Evolutionary conservation across 1,284 basidiomycete genomes (phyloP), one percentile per base, ranked within the genome.

Genomic region (Ganoderma meredithae): DNA sequence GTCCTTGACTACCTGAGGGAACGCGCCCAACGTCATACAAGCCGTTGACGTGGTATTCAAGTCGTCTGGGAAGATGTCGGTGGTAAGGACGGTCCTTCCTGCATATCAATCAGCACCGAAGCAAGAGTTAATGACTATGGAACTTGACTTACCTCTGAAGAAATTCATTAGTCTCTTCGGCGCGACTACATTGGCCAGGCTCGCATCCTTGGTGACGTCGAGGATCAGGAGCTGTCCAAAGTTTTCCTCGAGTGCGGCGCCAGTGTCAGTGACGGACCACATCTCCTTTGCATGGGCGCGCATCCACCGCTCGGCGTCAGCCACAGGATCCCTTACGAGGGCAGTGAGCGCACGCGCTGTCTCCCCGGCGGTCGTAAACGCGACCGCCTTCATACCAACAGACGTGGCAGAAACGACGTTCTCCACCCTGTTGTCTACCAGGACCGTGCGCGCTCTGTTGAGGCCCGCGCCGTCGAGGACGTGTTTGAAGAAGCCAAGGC

Each of bases 351-450:
- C 36, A 12, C 39, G 58, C 25, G n/a, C 78, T 44, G 85, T 80
- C 19, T 74, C 76, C 2, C 74, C 74, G 27, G 76, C 69, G 47
- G 78, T 73, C 41, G 84, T 80, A 62, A 84, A 86, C 13, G 84
- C 77, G 63, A 87, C 81, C 3, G 84, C 85, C 47, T 81, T 77
- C 53, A 87, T 77, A 7, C 86, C 86, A 25, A 86, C 76, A 0
- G 84, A 85, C 9, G 82, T 80, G 10, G 86, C 85, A 9, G 83
- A 79, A 17, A 85, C 72, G 10, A 88, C 82, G 68, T 87, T 87
- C 67, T 87, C 86, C 10, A 81, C 75, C 66, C 84, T 84, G 78
- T 87, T 85, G 66, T 87, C 86, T n/a, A 88, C 79, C 68, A 86
- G 86, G 25, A 86, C 79, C 7, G 82, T 79, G 22, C 73, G 74